These are phyloP conservation scores for Coleophoma eucalyptorum DNA, from an alignment of 2,329 filamentous ascomycete species.

Conservation along the genomic window DNA sequence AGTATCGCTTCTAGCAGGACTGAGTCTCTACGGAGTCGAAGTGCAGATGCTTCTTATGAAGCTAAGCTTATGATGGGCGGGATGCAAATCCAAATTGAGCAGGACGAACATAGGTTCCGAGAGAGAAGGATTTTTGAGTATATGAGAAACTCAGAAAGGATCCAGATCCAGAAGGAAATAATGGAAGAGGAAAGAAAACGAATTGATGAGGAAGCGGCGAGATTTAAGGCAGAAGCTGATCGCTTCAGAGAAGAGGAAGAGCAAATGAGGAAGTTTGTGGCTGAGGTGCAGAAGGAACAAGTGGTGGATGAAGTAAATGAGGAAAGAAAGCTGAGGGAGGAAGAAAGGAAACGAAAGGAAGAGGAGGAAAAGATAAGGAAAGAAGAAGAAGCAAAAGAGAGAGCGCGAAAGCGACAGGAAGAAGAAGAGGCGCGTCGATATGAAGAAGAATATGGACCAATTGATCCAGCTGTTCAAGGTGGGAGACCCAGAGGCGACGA, in stretches of 20 bases:
- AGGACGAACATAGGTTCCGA: background rate
- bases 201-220: background rate
- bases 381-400: background rate
- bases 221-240: background rate
- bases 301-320: background rate
- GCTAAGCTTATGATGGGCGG: too few relatives aligned
- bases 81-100: background rate
- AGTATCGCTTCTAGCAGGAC: too few relatives aligned
- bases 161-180: background rate
- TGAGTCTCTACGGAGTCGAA: too few relatives aligned
- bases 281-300: background rate
- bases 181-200: background rate
- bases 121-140: background rate
- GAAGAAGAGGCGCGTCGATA: background rate
- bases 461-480: background rate
- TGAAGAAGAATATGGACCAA: background rate
- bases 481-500: background rate
- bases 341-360: background rate
- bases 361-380: background rate
- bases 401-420: background rate
- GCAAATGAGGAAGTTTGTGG: background rate
- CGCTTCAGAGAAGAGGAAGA: background rate
- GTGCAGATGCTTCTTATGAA: too few relatives aligned
- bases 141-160: background rate
- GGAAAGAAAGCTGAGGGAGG: background rate